Evolutionary conservation across 2,329 filamentous ascomycete species (phyloP), one percentile per base, ranked within the genome.

Genomic region (Metarhizium rileyi): DNA sequence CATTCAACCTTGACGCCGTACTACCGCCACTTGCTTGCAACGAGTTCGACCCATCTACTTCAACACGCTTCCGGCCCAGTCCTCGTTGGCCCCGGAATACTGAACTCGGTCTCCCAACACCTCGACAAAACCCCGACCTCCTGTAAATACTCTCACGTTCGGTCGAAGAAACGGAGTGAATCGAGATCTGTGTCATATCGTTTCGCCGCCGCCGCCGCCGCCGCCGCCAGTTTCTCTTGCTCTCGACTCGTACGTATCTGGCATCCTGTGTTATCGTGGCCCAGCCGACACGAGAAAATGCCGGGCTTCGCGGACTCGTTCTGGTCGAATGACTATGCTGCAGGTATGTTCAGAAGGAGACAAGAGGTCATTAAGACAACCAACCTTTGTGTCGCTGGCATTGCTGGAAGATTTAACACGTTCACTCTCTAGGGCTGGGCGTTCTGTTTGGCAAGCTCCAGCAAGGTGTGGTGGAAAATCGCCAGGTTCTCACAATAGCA

Each of bases 321-420:
- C 73, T 98, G 93, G 93, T 95, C 93, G 54, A 81, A 82, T 66
- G 93, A 98, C 78, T 97, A 97, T 77, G 91, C 91, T 66, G 90
- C 87, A 75, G 90, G 86, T 87, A 72, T 66, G 78, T 63, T 25
- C 12, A 9, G 28, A 38, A 38, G 35, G 16, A 20, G 10, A 5
- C 18, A 8, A 8, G 9, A 38, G 10, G 3, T n/a, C 33, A 8
- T 9, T 36, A 5, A 36, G 14, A n/a, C 44, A 33, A 25, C 20
- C 27, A 38, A 10, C 8, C 23, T 16, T 26, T 42, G n/a, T 35
- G 14, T 22, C 44, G 53, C 20, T 20, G 5, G 16, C 35, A 38
- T 14, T 42, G 10, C 38, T 14, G 4, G 8, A 23, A 16, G 8
- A 23, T 42, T 20, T 20, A 36, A 30, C 52, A 49, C 55, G 52